Evolutionary conservation across 1,284 basidiomycete species (phyloP).

Genomic region (Ganoderma meredithae): DNA sequence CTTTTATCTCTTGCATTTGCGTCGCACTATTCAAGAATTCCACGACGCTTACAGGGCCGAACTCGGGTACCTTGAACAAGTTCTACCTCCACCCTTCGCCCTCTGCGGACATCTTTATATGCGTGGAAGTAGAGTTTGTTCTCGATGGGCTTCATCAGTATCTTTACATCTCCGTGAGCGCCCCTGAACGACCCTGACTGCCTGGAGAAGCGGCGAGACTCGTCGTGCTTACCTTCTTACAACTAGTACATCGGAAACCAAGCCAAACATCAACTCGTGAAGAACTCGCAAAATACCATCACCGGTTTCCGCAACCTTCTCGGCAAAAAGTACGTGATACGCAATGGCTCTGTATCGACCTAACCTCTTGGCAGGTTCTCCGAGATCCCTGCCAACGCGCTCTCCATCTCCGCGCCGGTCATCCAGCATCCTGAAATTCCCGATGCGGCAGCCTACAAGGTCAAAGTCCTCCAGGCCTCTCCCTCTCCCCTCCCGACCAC

Average conservation of each 20-base stretch:
- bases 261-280: slow-evolving; percentile 94
- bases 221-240: too few relatives aligned
- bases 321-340: slow-evolving; percentile 94
- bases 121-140: too few relatives aligned
- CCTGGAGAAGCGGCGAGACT: background rate
- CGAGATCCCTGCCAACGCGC: slow-evolving; percentile 67
- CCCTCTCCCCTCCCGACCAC: slow-evolving; percentile 65
- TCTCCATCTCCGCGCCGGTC: slow-evolving; percentile 66
- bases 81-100: too few relatives aligned
- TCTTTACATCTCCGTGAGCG: too few relatives aligned
- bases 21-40: too few relatives aligned
- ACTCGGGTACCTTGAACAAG: too few relatives aligned
- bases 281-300: slow-evolving; percentile 95
- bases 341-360: too few relatives aligned
- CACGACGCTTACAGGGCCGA: too few relatives aligned
- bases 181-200: too few relatives aligned
- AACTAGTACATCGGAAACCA: slow-evolving; percentile 94
- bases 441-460: slow-evolving; percentile 87
- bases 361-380: slow-evolving; percentile 63
- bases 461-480: slow-evolving; percentile 81
- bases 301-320: slow-evolving; percentile 93
- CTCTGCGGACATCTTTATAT: too few relatives aligned
- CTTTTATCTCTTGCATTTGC: too few relatives aligned
- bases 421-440: slow-evolving; percentile 79
- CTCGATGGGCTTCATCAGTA: too few relatives aligned